phyloP scores from a whole-genome alignment of 2,329 filamentous ascomycete genomes.

The Paraphoma chrysanthemicola region DNA sequence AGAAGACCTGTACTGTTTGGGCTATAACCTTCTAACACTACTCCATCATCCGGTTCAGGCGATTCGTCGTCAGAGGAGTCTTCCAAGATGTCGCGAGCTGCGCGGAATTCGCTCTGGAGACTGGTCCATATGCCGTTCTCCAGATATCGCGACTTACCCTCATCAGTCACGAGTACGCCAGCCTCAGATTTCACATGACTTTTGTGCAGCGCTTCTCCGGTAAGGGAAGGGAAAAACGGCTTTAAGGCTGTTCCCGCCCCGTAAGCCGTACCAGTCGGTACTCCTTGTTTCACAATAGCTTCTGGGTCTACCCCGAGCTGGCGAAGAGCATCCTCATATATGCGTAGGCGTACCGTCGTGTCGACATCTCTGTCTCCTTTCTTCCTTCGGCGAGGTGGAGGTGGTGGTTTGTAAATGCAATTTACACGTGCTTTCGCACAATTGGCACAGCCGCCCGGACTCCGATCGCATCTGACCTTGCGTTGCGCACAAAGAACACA shows the following conservation, averaged over 20 bases:
- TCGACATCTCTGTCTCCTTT: slow-evolving; percentile 35
- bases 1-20: slow-evolving; percentile 24
- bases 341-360: slow-evolving; percentile 25
- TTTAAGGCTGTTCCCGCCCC: no score
- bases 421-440: slow-evolving; percentile 38
- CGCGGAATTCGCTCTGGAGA: slow-evolving; percentile 37
- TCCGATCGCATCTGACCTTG: slow-evolving; percentile 45
- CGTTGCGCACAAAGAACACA: slow-evolving; percentile 43
- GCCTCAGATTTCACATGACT: slow-evolving; percentile 2
- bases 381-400: slow-evolving; percentile 37
- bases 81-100: slow-evolving; percentile 34
- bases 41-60: neutral
- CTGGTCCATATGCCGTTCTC: slow-evolving; percentile 44
- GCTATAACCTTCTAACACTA: slow-evolving; percentile 4
- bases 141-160: slow-evolving; percentile 40
- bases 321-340: slow-evolving; percentile 41
- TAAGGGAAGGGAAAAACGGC: neutral
- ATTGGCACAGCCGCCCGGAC: slow-evolving; percentile 35
- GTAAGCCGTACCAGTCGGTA: neutral
- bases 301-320: slow-evolving; percentile 37
- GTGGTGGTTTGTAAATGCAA: slow-evolving; percentile 43
- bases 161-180: slow-evolving; percentile 31
- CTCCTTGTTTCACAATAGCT: slow-evolving; percentile 22
- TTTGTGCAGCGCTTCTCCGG: neutral
- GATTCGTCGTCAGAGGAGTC: slow-evolving; percentile 39